Conservation (phyloP, 441 rosid species). For the Syzygium syzygioides region DNA sequence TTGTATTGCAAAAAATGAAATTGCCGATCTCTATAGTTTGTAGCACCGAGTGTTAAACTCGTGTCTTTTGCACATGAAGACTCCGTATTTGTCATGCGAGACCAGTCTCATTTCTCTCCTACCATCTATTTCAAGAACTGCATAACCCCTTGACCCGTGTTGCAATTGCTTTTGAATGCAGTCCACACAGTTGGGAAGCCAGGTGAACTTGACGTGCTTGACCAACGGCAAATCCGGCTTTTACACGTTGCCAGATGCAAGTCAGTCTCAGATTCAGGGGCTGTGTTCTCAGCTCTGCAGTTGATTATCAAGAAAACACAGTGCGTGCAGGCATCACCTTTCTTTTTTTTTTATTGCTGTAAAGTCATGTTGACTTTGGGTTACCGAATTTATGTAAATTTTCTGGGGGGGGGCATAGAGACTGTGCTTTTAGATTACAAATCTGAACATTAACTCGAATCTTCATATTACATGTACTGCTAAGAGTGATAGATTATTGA, state of each 20-base stretch:
- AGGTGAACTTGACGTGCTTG: constrained; percentile 4
- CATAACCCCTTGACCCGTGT: constrained; percentile 1
- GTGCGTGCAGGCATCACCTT: background rate
- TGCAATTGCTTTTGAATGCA: constrained; percentile 20
- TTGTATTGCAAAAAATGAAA: background rate
- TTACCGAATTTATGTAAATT: background rate
- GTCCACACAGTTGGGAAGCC: constrained; percentile 30
- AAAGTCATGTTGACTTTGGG: background rate
- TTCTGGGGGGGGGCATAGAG: background rate
- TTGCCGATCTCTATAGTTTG: background rate
- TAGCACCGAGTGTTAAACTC: background rate
- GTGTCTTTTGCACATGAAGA: background rate
- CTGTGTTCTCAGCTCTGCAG: constrained; percentile 10
- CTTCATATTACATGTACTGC: background rate
- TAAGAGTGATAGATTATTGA: background rate
- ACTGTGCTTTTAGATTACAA: background rate
- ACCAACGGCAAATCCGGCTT: constrained; percentile 1
- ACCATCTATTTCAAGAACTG: background rate
- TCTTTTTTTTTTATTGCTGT: background rate
- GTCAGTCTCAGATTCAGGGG: constrained; percentile 1
- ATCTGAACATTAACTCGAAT: background rate
- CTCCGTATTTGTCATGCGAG: background rate
- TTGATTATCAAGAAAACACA: background rate
- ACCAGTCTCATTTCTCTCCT: background rate
- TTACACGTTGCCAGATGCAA: background rate